phyloP scores from a whole-genome alignment of 495 filamentous ascomycete species.

The Chlorociboria aeruginascens region DNA sequence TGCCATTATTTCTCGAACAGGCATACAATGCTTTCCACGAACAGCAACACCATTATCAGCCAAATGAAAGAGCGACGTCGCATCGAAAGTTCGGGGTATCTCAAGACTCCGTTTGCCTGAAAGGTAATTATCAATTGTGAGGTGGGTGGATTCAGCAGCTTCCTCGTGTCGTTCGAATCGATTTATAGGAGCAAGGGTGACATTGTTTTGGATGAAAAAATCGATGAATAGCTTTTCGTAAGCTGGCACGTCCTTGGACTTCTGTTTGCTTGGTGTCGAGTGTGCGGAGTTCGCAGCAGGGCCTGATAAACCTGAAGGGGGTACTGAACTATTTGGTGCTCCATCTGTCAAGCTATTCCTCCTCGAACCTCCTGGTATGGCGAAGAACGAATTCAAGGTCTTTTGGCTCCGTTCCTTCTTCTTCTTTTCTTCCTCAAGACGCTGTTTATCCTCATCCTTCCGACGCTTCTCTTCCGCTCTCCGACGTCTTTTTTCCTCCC shows the following conservation, averaged over 20 bases:
- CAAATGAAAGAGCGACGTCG: slow-evolving; percentile 47
- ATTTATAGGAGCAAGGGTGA: slow-evolving; percentile 41
- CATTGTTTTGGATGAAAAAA: slow-evolving; percentile 62
- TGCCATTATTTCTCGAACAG: slow-evolving; percentile 58
- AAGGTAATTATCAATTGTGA: slow-evolving; percentile 33
- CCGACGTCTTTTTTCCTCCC: slow-evolving; percentile 35
- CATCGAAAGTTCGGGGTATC: slow-evolving; percentile 32
- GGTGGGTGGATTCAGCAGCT: slow-evolving; percentile 38
- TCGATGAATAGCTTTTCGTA: slow-evolving; percentile 66
- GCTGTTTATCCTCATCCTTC: slow-evolving; percentile 31
- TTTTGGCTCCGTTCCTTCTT: slow-evolving; percentile 49
- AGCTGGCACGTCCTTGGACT: slow-evolving; percentile 28
- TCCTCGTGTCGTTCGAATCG: slow-evolving; percentile 42
- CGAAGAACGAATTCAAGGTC: slow-evolving; percentile 35
- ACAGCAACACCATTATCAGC: slow-evolving; percentile 33
- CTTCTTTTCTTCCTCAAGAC: slow-evolving; percentile 44
- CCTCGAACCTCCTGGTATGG: slow-evolving; percentile 28
- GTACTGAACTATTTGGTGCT: slow-evolving; percentile 11
- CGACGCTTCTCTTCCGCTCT: slow-evolving; percentile 47
- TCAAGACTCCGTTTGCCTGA: slow-evolving; percentile 23
- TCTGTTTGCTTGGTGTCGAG: slow-evolving; percentile 17
- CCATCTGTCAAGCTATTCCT: slow-evolving; percentile 22
- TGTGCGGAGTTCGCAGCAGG: neutral
- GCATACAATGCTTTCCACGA: slow-evolving; percentile 37
- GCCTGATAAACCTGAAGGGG: slow-evolving; percentile 16